Conservation (phyloP, 371 early-diverging fungal genomes). For the Syncephalis plumigaleata region DNA sequence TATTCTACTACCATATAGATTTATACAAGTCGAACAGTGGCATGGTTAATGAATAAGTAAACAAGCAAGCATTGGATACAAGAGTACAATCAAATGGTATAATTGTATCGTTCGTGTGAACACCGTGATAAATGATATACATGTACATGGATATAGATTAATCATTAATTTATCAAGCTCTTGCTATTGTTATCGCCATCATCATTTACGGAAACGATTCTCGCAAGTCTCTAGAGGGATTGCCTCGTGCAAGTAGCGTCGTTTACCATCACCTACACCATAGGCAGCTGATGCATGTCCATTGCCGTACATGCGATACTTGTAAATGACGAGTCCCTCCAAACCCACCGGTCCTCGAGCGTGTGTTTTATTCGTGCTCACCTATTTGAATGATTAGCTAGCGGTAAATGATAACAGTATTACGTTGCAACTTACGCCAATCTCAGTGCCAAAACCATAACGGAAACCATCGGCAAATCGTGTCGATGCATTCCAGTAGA, state of each 20-base stretch:
- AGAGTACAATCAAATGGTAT: too few relatives aligned
- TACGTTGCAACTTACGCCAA: slow-evolving; percentile 46
- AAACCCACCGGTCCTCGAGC: slow-evolving; percentile 94
- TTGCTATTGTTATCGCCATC: too few relatives aligned
- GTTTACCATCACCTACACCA: slow-evolving; percentile 47
- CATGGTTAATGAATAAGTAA: too few relatives aligned
- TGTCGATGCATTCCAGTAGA: slow-evolving; percentile 91
- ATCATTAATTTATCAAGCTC: too few relatives aligned
- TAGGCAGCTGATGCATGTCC: slow-evolving; percentile 74
- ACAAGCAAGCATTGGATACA: too few relatives aligned
- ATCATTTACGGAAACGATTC: not conserved
- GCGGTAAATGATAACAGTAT: not conserved
- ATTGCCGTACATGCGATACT: slow-evolving; percentile 76
- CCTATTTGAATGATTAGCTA: slow-evolving; percentile 10
- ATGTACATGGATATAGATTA: too few relatives aligned
- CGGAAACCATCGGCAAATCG: slow-evolving; percentile 96
- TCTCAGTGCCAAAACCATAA: slow-evolving; percentile 94
- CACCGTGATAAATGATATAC: too few relatives aligned
- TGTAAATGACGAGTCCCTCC: slow-evolving; percentile 92
- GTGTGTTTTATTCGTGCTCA: slow-evolving; percentile 94
- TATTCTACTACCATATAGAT: too few relatives aligned
- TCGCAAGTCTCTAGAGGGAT: not conserved
- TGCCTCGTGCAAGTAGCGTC: slow-evolving; percentile 43
- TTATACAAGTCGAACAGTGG: too few relatives aligned
- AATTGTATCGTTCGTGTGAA: too few relatives aligned